Conservation (phyloP, 805 yeast species). For the Wickerhamomyces rabaulensis region DNA sequence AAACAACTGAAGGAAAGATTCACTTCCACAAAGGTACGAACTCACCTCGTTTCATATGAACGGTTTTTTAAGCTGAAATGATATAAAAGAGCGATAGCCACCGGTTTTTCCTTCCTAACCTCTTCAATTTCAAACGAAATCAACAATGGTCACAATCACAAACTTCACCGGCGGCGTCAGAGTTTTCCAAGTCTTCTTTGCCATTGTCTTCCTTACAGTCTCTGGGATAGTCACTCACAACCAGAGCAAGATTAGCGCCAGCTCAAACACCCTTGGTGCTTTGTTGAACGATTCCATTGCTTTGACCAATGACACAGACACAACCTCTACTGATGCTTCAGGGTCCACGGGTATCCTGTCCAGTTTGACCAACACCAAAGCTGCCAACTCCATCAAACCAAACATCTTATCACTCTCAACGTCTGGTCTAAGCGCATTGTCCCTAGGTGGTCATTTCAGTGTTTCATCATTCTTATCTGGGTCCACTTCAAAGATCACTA, state of each 20-base stretch:
- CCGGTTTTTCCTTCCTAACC: background rate
- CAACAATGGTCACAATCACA: background rate
- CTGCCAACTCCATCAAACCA: background rate
- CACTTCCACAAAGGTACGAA: too few relatives aligned
- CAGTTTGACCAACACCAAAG: background rate
- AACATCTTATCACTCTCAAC: background rate
- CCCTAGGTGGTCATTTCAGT: background rate
- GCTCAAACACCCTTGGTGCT: background rate
- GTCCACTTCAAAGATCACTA: background rate
- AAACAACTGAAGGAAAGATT: too few relatives aligned
- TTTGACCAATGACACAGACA: background rate
- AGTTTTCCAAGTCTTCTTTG: background rate
- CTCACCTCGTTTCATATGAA: too few relatives aligned
- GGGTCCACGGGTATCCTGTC: too few relatives aligned
- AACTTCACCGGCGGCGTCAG: background rate
- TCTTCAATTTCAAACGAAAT: background rate
- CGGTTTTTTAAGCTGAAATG: too few relatives aligned
- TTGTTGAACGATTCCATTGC: background rate
- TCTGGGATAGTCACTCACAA: background rate
- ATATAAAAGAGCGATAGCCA: background rate
- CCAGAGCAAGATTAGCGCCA: background rate
- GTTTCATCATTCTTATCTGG: background rate
- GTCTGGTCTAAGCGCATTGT: background rate
- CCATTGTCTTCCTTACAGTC: background rate
- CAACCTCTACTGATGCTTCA: background rate